phyloP scores from a whole-genome alignment of 2,329 filamentous ascomycete species.

The Grosmannia huntii region DNA sequence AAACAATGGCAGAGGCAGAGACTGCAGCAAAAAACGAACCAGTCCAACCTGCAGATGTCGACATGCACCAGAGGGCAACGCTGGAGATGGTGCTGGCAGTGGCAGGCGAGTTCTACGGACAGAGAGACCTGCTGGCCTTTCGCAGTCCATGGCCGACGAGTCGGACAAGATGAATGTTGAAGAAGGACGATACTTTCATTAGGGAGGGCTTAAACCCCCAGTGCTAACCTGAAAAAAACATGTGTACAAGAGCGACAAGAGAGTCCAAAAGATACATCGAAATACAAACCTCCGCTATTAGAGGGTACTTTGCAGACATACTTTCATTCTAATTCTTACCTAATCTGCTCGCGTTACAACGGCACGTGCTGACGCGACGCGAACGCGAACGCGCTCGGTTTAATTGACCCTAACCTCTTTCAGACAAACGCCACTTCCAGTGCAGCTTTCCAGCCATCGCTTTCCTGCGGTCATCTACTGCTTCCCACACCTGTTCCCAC shows the following conservation, averaged over 20 bases:
- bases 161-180: neutral
- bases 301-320: too few relatives aligned
- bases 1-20: neutral
- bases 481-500: neutral
- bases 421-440: too few relatives aligned
- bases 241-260: too few relatives aligned
- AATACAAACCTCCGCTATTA: too few relatives aligned
- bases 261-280: too few relatives aligned
- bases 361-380: neutral
- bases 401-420: neutral
- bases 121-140: conserved; percentile 70
- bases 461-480: neutral
- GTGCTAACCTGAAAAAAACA: too few relatives aligned
- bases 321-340: neutral
- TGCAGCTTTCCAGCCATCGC: neutral
- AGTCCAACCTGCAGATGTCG: conserved; percentile 12
- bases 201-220: too few relatives aligned
- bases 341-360: neutral
- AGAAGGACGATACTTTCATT: too few relatives aligned
- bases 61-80: conserved; percentile 50
- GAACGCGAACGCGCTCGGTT: neutral
- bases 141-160: conserved; percentile 38
- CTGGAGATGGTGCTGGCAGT: conserved; percentile 87
- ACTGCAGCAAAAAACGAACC: neutral
- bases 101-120: conserved; percentile 78